Conservation (phyloP, 2,329 filamentous ascomycete genomes). For the Balansia obtecta region DNA sequence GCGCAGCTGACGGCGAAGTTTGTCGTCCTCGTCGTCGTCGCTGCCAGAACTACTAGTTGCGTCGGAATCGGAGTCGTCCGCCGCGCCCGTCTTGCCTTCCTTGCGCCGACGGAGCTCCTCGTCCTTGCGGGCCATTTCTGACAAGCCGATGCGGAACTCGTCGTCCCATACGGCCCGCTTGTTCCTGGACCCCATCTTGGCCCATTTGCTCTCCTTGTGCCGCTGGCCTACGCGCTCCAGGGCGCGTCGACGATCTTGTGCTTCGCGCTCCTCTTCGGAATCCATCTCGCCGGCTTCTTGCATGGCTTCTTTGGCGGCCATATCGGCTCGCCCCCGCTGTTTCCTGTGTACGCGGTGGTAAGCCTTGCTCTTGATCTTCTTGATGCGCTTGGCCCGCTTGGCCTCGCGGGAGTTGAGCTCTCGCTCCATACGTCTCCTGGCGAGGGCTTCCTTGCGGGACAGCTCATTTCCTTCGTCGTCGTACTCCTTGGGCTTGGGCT, state of each 20-base stretch:
- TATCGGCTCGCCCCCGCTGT: slow-evolving; percentile 43
- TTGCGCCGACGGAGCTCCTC: slow-evolving; percentile 73
- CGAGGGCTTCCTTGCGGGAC: slow-evolving; percentile 56
- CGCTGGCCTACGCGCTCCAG: slow-evolving; percentile 76
- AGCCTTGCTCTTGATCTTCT: slow-evolving; percentile 97
- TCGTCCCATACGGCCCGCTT: slow-evolving; percentile 83
- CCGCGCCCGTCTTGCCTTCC: slow-evolving; percentile 49
- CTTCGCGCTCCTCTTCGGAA: slow-evolving; percentile 53
- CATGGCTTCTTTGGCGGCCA: slow-evolving; percentile 37
- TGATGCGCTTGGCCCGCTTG: slow-evolving; percentile 79
- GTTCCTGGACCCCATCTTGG: slow-evolving; percentile 67
- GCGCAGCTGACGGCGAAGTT: slow-evolving; percentile 33
- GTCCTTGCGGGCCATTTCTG: slow-evolving; percentile 70
- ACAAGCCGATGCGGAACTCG: slow-evolving; percentile 63
- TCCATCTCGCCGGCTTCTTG: slow-evolving; percentile 46
- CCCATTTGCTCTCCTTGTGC: slow-evolving; percentile 85
- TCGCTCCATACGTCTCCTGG: slow-evolving; percentile 65
- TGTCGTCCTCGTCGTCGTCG: slow-evolving; percentile 29
- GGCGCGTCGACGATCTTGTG: slow-evolving; percentile 60
- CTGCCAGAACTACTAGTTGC: slow-evolving; percentile 44
- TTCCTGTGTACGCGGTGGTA: slow-evolving; percentile 88
- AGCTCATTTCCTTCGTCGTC: slow-evolving; percentile 61
- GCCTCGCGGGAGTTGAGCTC: slow-evolving; percentile 84
- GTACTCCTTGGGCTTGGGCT: slow-evolving; percentile 46
- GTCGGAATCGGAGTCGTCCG: slow-evolving; percentile 37